Percentiles rank a stretch among this genome's conserved stretches.
These are phyloP conservation scores for Cryphonectria naterciae DNA, from an alignment of 2,329 filamentous ascomycete genomes.

Conservation along the genomic window DNA sequence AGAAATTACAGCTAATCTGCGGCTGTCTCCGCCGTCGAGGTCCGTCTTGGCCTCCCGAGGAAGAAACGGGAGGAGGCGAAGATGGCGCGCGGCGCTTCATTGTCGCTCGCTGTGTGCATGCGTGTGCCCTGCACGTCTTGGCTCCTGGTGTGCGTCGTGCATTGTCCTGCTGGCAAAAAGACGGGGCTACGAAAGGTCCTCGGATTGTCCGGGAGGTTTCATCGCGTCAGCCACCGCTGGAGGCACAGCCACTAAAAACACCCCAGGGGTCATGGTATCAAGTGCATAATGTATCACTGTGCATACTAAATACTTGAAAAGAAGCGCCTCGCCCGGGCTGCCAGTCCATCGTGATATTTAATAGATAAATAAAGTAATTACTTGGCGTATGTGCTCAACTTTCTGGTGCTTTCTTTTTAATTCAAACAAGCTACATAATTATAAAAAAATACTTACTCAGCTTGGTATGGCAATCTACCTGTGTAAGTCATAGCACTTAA, in stretches of 20 bases:
- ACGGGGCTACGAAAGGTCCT: not conserved
- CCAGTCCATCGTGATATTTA: too few relatives aligned
- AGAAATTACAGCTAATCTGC: slow-evolving; percentile 39
- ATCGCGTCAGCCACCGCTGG: not conserved
- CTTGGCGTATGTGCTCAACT: too few relatives aligned
- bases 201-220: slow-evolving; percentile 6
- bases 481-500: too few relatives aligned
- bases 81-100: slow-evolving; percentile 23
- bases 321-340: too few relatives aligned
- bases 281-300: not conserved
- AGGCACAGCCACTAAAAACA: not conserved
- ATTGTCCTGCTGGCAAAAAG: not conserved
- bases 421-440: too few relatives aligned
- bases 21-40: slow-evolving; percentile 34
- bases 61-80: not conserved
- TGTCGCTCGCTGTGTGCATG: not conserved
- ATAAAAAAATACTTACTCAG: too few relatives aligned
- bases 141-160: not conserved
- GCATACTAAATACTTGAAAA: too few relatives aligned
- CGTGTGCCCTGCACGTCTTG: not conserved
- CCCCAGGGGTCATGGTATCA: not conserved
- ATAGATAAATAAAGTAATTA: too few relatives aligned
- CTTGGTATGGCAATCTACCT: too few relatives aligned
- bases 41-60: not conserved
- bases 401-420: too few relatives aligned